Conservation (phyloP, 192 early-diverging fungal genomes). For the Coemansia sp. region DNA sequence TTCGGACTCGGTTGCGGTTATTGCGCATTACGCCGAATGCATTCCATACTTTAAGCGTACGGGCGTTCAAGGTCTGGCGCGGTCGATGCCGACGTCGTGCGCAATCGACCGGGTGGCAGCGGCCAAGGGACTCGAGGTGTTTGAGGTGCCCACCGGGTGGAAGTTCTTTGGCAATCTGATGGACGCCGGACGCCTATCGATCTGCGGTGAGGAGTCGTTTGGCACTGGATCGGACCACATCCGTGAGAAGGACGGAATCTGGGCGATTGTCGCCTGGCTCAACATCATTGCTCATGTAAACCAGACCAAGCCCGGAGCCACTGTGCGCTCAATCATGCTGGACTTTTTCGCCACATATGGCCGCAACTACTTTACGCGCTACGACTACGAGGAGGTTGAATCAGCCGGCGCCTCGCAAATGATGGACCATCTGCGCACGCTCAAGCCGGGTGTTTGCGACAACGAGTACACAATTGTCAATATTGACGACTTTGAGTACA, state of each 20-base stretch:
- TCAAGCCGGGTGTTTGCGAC: conserved; percentile 62
- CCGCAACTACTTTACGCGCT: conserved; percentile 95
- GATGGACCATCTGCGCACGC: conserved; percentile 68
- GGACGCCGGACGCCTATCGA: conserved; percentile 90
- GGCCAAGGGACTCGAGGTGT: conserved; percentile 74
- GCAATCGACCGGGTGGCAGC: conserved; percentile 88
- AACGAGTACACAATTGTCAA: conserved; percentile 45
- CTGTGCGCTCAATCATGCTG: conserved; percentile 79
- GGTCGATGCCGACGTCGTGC: conserved; percentile 94
- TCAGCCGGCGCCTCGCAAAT: conserved; percentile 73
- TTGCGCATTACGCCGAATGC: conserved; percentile 84
- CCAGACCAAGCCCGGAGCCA: conserved; percentile 55
- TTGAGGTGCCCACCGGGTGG: conserved; percentile 92
- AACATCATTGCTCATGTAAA: conserved; percentile 83
- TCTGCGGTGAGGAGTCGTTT: conserved; percentile 98
- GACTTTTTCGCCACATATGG: conserved; percentile 83
- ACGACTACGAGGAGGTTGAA: conserved; percentile 97
- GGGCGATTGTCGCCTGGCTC: conserved; percentile 97
- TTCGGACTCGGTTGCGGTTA: conserved; percentile 95
- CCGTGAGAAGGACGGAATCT: conserved; percentile 98
- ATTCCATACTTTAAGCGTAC: conserved; percentile 91
- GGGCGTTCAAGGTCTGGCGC: conserved; percentile 84
- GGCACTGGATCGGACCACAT: conserved; percentile 99
- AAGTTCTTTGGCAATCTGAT: conserved; percentile 99
- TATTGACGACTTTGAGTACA: conserved; percentile 94